These are phyloP conservation scores for Clarkia xantiana DNA, from an alignment of 345 rosid species.

Conservation along the genomic window DNA sequence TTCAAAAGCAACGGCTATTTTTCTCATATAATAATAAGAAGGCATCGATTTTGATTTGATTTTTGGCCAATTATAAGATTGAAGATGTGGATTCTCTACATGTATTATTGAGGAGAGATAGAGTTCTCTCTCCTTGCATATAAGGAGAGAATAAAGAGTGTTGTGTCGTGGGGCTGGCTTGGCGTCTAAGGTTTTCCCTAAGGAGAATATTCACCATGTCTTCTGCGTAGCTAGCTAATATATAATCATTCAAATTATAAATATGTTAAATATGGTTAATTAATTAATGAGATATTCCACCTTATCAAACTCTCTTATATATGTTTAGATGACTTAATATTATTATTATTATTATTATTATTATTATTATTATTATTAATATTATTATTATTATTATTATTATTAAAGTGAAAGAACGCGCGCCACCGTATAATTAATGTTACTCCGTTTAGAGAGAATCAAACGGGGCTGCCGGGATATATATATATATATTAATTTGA, in stretches of 20 bases:
- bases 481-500: no score
- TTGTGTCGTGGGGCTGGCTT: constrained; percentile 1
- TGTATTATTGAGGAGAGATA: constrained; percentile 14
- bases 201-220: constrained; percentile 10
- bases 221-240: no score
- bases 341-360: not conserved
- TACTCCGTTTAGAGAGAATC: no score
- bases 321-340: not conserved
- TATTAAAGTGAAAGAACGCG: no score
- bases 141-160: constrained; percentile 1
- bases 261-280: no score
- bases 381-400: no score
- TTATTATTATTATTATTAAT: not conserved
- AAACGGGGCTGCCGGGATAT: no score
- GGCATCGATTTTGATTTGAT: no score
- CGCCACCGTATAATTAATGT: no score
- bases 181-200: constrained; percentile 9
- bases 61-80: no score
- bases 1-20: constrained; percentile 12
- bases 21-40: not conserved
- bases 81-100: constrained; percentile 8
- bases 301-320: constrained; percentile 7
- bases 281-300: constrained; percentile 5
- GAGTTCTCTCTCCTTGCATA: constrained; percentile 1
- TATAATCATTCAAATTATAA: not conserved